Evolutionary conservation across 2,329 filamentous ascomycete genomes (phyloP), one percentile per base, ranked within the genome.

Genomic region (Ceratocystis ficicola): DNA sequence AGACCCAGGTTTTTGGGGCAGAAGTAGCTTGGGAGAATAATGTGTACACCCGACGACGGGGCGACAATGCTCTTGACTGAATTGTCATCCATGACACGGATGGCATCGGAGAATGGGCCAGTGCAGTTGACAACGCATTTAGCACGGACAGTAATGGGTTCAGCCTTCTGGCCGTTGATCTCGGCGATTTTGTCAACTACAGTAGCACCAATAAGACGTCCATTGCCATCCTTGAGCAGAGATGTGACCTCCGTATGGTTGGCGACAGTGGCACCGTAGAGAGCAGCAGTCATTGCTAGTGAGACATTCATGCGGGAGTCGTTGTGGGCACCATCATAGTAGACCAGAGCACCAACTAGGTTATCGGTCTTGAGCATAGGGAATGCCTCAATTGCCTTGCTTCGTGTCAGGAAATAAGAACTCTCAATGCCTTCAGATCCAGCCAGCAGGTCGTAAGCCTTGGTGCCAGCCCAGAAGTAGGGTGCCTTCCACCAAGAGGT

Each of bases 291-390:
- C 84, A 93, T 89, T 22, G 89, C 90, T 66, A 95, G 80, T 7
- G 89, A 92, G 32, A 94, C 87, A 73, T 95, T 95, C 90, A 95
- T 95, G 62, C 90, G 84, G 22, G 90, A 94, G 75, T 95, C 90
- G 73, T 95, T 95, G 77, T 95, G 90, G 36, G 89, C 89, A 71
- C 90, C 90, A 77, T 95, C 90, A 74, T 95, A 95, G 79, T 95
- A 95, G 28, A 95, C 90, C 72, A 95, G 77, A 67, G 90, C 89
- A 68, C 90, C 90, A 57, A 91, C 83, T 15, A 95, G 78, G 69
- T 87, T 85, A 52, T 88, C 86, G 73, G 85, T 87, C 77, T 90
- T 92, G 70, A 95, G 76, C 90, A 95, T 94, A 6, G 90, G 90
- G 73, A 95, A 95, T 1, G 88, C 88, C 73, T 93, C 89, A 69